phyloP scores from a whole-genome alignment of 2,329 filamentous ascomycete genomes.

The Aureobasidium mangrovei region DNA sequence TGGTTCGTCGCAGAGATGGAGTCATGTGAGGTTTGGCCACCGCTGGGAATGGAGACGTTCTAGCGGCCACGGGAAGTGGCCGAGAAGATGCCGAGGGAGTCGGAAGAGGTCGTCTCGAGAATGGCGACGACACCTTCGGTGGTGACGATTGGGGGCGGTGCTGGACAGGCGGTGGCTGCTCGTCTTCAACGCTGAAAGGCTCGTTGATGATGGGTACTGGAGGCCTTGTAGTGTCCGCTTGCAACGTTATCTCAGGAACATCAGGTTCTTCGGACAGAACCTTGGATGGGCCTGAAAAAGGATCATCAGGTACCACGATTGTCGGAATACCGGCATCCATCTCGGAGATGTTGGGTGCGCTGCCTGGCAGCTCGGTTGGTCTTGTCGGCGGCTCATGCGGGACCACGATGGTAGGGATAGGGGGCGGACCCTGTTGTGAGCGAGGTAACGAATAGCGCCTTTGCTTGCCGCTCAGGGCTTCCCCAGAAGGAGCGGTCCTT shows the following conservation, averaged over 20 bases:
- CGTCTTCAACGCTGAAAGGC: neutral
- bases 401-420: conserved; percentile 44
- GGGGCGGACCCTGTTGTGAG: conserved; percentile 15
- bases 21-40: conserved; percentile 32
- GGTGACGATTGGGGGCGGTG: conserved; percentile 19
- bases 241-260: conserved; percentile 26
- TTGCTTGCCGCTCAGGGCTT: conserved; percentile 5
- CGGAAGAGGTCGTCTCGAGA: conserved; percentile 21
- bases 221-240: conserved; percentile 9
- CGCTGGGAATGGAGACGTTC: conserved; percentile 6
- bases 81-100: conserved; percentile 26
- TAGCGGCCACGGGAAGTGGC: conserved; percentile 42
- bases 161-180: conserved; percentile 18
- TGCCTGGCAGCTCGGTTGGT: conserved; percentile 17
- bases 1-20: conserved; percentile 41
- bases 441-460: conserved; percentile 5
- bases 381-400: conserved; percentile 28
- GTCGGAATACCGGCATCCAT: conserved; percentile 26
- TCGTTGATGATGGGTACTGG: conserved; percentile 19
- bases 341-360: neutral
- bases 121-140: conserved; percentile 15
- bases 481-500: neutral
- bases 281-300: conserved; percentile 18
- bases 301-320: conserved; percentile 44
- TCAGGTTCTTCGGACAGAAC: conserved; percentile 27